Percentiles rank a stretch among this genome's conserved stretches.
These are phyloP conservation scores for Lecanicillium sp. DNA, from an alignment of 2,329 filamentous ascomycete species.

Conservation along the genomic window DNA sequence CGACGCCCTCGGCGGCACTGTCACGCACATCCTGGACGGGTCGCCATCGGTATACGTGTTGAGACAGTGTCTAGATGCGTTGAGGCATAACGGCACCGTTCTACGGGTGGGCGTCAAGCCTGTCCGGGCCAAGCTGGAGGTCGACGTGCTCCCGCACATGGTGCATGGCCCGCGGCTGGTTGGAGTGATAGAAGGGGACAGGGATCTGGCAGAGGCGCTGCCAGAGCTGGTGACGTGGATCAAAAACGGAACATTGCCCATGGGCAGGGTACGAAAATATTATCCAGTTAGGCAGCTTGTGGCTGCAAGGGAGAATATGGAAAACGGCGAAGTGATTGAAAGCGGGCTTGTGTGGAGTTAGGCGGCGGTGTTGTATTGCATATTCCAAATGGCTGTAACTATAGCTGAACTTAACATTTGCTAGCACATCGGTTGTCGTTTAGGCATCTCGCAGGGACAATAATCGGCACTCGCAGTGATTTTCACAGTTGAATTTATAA, in stretches of 20 bases:
- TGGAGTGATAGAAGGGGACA: conserved; percentile 5
- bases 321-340: conserved; percentile 7
- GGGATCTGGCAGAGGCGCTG: conserved; percentile 1
- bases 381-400: background rate
- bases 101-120: conserved; percentile 8
- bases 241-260: conserved; percentile 5
- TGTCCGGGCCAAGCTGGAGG: conserved; percentile 1
- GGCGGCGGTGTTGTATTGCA: background rate
- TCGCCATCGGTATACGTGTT: conserved; percentile 1
- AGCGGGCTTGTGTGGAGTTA: conserved; percentile 2
- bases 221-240: conserved; percentile 5
- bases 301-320: conserved; percentile 4
- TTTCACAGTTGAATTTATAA: too few species aligned
- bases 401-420: too few species aligned
- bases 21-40: conserved; percentile 1
- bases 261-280: conserved; percentile 2
- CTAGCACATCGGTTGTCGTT: too few species aligned
- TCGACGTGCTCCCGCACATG: conserved; percentile 2
- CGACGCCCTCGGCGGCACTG: background rate
- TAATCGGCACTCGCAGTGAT: too few species aligned
- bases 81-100: background rate
- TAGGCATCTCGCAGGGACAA: too few species aligned
- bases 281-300: background rate
- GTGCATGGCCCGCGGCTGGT: conserved; percentile 4
- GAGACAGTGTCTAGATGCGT: background rate